phyloP scores from a whole-genome alignment of 148 eudicot species.

The Camellia granthamiana region DNA sequence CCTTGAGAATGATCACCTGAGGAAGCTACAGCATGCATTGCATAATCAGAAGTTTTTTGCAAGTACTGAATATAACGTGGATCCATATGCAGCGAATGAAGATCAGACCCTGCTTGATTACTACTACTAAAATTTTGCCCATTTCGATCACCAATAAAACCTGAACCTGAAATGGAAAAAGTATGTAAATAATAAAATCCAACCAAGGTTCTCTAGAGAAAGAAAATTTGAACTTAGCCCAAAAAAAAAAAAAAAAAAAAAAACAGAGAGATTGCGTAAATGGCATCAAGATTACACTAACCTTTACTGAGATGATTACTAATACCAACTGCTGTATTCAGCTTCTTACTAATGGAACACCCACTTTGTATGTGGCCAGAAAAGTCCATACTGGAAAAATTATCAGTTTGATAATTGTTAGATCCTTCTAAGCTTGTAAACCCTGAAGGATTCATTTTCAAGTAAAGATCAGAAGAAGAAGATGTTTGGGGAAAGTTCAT shows the following conservation, averaged over 20 bases:
- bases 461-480: constrained; percentile 28
- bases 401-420: constrained; percentile 17
- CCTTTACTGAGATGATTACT: constrained; percentile 37
- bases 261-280: constrained; percentile 28
- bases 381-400: constrained; percentile 16
- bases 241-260: too few species aligned
- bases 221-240: background rate
- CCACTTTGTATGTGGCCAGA: constrained; percentile 18
- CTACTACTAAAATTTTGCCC: constrained; percentile 45
- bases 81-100: constrained; percentile 47
- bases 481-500: constrained; percentile 29
- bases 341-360: constrained; percentile 19
- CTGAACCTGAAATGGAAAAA: constrained; percentile 48
- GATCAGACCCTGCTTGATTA: constrained; percentile 36
- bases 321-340: constrained; percentile 7
- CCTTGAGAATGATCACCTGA: constrained; percentile 50
- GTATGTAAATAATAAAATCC: constrained; percentile 53
- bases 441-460: constrained; percentile 21
- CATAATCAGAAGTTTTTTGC: constrained; percentile 54
- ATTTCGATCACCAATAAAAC: constrained; percentile 46
- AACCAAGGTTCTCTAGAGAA: constrained; percentile 16
- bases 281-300: constrained; percentile 43
- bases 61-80: constrained; percentile 68
- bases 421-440: constrained; percentile 24
- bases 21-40: constrained; percentile 58